Base-by-base conservation (phyloP, 176 grass and related monocot species). In the Eragrostis nindensis region DNA sequence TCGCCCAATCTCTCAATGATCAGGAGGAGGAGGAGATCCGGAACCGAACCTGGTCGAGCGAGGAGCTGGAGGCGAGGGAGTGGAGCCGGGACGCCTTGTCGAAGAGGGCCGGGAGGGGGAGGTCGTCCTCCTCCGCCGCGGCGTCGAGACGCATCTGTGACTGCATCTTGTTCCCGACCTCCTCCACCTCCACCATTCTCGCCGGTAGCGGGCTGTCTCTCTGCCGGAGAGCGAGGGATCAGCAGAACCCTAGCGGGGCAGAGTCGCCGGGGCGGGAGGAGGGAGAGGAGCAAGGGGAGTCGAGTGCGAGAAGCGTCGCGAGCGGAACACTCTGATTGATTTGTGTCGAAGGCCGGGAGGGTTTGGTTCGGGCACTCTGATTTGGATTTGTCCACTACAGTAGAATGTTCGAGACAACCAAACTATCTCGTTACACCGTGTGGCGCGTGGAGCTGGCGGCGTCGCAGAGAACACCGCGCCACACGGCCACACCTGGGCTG, bases 41-140 rank as follows among this genome's bases (percentile, higher is more conserved):
- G 4, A 5, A 41, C 2, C 32, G 24, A 45, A 94, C 92, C 87
- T 94, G 89, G 70, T 83, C 91, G 71, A 91, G 70, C n/a, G 90
- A 85, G 68, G 95, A 93, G 77, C 77, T 83, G 66, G 88, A 86
- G 30, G 90, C 90, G 81, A 87, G 70, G 70, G 70, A 83, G 75
- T 93, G 92, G 84, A 98, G 94, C 76, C 83, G 75, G 32, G 86
- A 88, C 18, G 90, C 95, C 74, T 87, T 65, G 60, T 95, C 90
- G 82, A 98, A 95, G 65, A 98, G 90, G 15, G 81, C 81, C 3
- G 92, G 86, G 19, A 98, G 90, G 2, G 92, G 82, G 84, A 94
- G 73, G 48, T 90, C 91, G 53, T 66, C 94, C 70, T 66, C 94
- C 77, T 66, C 84, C 45, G 21, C 11, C 47, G 7, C 49, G n/a